phyloP scores from a whole-genome alignment of 148 eudicot species.

The Limonium bicolor region DNA sequence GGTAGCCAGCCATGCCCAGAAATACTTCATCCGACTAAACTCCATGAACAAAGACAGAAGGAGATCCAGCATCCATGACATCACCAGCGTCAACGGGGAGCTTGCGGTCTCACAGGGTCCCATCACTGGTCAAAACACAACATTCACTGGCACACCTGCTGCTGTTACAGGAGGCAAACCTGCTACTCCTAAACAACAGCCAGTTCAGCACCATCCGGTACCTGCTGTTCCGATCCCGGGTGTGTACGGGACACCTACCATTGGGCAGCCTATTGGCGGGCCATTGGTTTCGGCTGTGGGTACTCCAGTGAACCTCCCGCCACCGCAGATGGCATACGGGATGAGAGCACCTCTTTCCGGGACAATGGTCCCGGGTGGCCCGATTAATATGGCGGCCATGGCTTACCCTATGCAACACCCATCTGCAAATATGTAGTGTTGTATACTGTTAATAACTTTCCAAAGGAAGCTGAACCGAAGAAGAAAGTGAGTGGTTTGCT shows the following conservation, averaged over 20 bases:
- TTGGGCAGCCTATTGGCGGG: constrained; percentile 6
- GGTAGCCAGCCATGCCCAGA: constrained; percentile 6
- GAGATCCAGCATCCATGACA: constrained; percentile 7
- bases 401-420: constrained; percentile 6
- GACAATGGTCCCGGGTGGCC: constrained; percentile 5
- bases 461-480: no score
- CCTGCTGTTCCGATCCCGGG: neutral
- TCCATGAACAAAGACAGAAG: constrained; percentile 4
- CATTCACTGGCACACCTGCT: neutral
- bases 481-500: no score
- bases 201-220: neutral
- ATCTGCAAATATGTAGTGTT: constrained; percentile 4
- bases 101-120: neutral
- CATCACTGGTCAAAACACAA: constrained; percentile 2
- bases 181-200: constrained; percentile 1
- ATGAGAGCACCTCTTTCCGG: constrained; percentile 1
- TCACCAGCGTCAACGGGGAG: constrained; percentile 6
- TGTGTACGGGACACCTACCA: constrained; percentile 1
- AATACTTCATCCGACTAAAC: constrained; percentile 6
- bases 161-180: neutral
- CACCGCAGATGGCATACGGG: constrained; percentile 5
- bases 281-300: constrained; percentile 6
- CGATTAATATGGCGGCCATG: constrained; percentile 4
- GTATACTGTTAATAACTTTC: no score
- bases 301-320: constrained; percentile 5